Evolutionary conservation across 352 stramenopile species (phyloP), one percentile per base, ranked within the genome.

Genomic region (Phytophthora rubi): DNA sequence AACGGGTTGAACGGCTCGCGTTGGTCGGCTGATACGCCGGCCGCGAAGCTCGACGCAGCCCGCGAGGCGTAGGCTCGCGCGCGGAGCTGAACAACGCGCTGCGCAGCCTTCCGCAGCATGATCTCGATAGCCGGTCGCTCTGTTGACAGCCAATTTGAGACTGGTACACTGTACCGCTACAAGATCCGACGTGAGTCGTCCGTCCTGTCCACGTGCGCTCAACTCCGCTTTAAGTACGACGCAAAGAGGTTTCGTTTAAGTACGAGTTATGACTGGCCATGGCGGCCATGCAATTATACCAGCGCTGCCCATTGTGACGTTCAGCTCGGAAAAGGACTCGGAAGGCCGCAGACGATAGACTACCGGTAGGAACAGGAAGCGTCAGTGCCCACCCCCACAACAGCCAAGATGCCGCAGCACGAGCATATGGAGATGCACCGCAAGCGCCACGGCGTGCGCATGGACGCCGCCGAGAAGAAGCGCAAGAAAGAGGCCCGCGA

Each of bases 391-490:
- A n/a, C 37, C 21, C 51, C 21, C 18, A 48, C 28, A 3, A 15
- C 47, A 75, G 69, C 37, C 71, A 92, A 86, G 66, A 99, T 99
- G 96, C 96, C 96, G 71, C 96, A 99, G 83, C 97, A 99, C 90
- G 98, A 99, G 86, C 97, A 99, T 77, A 99, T 99, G 95, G 98
- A 99, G 90, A 97, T 99, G 77, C 96, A 99, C 80, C 94, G 96
- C 76, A 99, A 99, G 90, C 96, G 98, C 76, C 94, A 99, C 85
- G 98, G 98, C 77, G 95, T 98, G 80, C 97, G 98, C 42, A 94
- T 99, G 80, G 98, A 99, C 76, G 82, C 95, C 48, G 89, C 91
- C 52, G 98, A 99, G 81, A 93, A 97, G 66, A 96, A 96, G 77
- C 94, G 98, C 61, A 99, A 99, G 85, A 98, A 98, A 85, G 97